phyloP scores from a whole-genome alignment of 2,329 filamentous ascomycete species.

The Talaromyces sp. region DNA sequence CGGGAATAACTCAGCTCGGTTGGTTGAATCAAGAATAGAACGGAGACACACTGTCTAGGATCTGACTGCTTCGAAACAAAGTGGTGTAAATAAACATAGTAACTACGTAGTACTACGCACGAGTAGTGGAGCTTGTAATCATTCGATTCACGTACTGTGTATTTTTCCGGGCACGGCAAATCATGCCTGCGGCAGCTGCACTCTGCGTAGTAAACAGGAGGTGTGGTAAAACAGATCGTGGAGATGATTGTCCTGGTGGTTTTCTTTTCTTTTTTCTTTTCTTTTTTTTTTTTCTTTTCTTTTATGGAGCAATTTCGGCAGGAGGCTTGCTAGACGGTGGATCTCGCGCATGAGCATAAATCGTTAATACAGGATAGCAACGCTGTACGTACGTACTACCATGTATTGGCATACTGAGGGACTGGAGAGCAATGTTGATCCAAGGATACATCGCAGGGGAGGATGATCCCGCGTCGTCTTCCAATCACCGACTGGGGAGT shows the following conservation, averaged over 20 bases:
- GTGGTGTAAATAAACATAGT: background rate
- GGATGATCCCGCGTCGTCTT: background rate
- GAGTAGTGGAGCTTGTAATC: slow-evolving; percentile 1
- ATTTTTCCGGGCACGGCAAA: slow-evolving; percentile 4
- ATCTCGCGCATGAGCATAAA: background rate
- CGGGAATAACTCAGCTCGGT: background rate
- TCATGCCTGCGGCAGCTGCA: slow-evolving; percentile 11
- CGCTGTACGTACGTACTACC: background rate
- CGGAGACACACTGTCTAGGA: slow-evolving; percentile 1
- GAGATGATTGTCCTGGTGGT: slow-evolving; percentile 1
- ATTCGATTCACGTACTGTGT: too few species aligned
- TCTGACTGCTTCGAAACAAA: slow-evolving; percentile 10
- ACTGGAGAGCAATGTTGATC: slow-evolving; percentile 6
- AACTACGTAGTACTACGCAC: background rate
- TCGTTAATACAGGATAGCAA: too few species aligned
- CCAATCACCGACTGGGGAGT: background rate
- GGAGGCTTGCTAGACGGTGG: background rate
- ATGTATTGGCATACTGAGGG: background rate
- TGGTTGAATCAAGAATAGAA: background rate
- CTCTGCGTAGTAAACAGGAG: too few species aligned
- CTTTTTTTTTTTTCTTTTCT: background rate
- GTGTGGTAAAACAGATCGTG: slow-evolving; percentile 12
- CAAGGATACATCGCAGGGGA: slow-evolving; percentile 3
- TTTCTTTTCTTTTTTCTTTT: background rate
- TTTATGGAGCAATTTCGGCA: background rate